Base-by-base conservation (phyloP, 495 filamentous ascomycete species). In the Pyronema domesticum region DNA sequence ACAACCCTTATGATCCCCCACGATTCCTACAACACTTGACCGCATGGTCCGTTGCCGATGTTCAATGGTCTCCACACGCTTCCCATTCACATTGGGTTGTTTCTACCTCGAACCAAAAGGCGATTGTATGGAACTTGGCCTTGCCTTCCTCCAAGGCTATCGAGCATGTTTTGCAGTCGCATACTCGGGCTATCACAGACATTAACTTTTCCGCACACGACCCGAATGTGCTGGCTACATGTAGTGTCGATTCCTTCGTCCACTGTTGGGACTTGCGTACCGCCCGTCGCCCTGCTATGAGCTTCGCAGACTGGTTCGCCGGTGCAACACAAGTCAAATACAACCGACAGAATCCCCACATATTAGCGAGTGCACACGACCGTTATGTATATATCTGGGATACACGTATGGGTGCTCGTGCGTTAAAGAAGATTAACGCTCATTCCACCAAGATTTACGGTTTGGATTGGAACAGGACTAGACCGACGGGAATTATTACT, bases 381-480 rank as follows among this genome's bases (percentile, higher is more conserved):
- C 80, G 78, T 15, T 85, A 78, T 69, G 69, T 95, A 10, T 78
- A 83, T 36, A 87, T 96, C 39, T 96, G 89, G 89, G 89, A 96
- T 69, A 78, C 82, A 57, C 74, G 89, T 43, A 86, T 81, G 67
- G 79, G 88, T 1, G 84, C 83, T 11, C 74, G 76, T 48, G 88
- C 87, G 13, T 68, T 96, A 34, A 78, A 78, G 36, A 86, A 85
- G 37, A 91, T 95, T 45, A 76, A 80, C 61, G 89, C 89, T 0
- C 89, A 96, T 64, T 79, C 79, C n/a, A 94, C 88, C 9, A 95
- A 95, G 65, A 95, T 96, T 40, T 95, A 95, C 66, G 89, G 89
- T 10, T 73, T 96, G 17, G 89, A 95, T 68, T 96, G 89, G 89
- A 88, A 91, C 64, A 76, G 89, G 57, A 80, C 82, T 0, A 72